phyloP scores from a whole-genome alignment of 2,329 filamentous ascomycete species.

The Talaromyces sp. region DNA sequence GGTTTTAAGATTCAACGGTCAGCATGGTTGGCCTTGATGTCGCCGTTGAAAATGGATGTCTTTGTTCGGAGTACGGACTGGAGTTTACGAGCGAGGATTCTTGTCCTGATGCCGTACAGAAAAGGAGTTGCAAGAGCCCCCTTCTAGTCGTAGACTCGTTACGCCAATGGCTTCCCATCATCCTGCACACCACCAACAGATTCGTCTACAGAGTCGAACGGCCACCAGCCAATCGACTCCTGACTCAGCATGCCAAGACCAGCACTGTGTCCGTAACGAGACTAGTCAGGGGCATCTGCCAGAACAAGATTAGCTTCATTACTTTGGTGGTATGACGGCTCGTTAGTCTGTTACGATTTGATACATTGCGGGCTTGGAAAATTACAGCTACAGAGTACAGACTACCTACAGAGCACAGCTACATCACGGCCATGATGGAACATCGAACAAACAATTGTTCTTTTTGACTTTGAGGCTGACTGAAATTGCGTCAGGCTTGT shows the following conservation, averaged over 20 bases:
- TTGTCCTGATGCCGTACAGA: background rate
- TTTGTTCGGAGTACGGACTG: background rate
- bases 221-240: background rate
- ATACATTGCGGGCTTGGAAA: background rate
- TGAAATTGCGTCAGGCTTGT: background rate
- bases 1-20: background rate
- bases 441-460: background rate
- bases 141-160: background rate
- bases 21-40: background rate
- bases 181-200: background rate
- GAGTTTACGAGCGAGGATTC: background rate
- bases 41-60: background rate
- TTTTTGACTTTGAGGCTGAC: conserved; percentile 1
- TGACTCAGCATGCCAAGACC: background rate
- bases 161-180: background rate
- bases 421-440: background rate
- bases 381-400: background rate
- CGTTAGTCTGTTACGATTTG: background rate
- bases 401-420: background rate
- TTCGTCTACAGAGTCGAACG: background rate
- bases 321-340: background rate
- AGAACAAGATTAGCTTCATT: background rate
- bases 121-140: background rate
- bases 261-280: background rate
- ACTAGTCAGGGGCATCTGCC: background rate